phyloP scores from a whole-genome alignment of 2,329 filamentous ascomycete species.

The Colletotrichum sojae region DNA sequence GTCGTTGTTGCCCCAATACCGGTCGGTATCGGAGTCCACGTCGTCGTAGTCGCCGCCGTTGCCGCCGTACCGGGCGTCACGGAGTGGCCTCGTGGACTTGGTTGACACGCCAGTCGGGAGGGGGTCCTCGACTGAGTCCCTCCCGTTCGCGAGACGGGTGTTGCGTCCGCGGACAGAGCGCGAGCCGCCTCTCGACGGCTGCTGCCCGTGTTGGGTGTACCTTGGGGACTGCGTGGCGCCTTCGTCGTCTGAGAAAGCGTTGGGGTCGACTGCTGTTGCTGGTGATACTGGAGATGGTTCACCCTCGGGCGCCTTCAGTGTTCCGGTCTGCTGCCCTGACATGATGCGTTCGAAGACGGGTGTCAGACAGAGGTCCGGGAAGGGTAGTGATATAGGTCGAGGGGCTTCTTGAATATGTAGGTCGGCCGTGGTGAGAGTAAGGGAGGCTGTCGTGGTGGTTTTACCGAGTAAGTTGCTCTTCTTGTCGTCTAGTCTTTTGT shows the following conservation, averaged over 20 bases:
- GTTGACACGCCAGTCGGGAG: constrained; percentile 14
- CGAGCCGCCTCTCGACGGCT: constrained; percentile 32
- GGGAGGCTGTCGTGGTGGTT: neutral
- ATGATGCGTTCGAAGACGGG: constrained; percentile 33
- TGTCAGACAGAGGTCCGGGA: constrained; percentile 18
- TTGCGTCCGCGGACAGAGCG: constrained; percentile 21
- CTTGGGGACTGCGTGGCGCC: neutral
- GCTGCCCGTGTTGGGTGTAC: constrained; percentile 12
- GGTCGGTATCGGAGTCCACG: constrained; percentile 23
- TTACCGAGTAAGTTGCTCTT: neutral
- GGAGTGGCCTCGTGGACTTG: constrained; percentile 29
- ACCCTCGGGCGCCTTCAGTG: constrained; percentile 33
- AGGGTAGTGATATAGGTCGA: constrained; percentile 24
- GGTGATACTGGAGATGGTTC: constrained; percentile 37
- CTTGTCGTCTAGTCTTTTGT: constrained; percentile 27
- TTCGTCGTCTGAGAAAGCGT: constrained; percentile 36
- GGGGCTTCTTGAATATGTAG: constrained; percentile 13
- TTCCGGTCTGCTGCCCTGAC: constrained; percentile 37
- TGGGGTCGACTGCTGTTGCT: constrained; percentile 40
- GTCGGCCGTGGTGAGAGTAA: constrained; percentile 15
- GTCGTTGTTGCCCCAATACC: constrained; percentile 35
- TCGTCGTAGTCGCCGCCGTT: constrained; percentile 38
- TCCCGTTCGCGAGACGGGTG: neutral
- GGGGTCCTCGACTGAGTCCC: constrained; percentile 24
- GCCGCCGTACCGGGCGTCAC: constrained; percentile 25